Evolutionary conservation across 208 protist species (phyloP), one percentile per base, ranked within the genome.

Genomic region (Wallacemonas sp.): DNA sequence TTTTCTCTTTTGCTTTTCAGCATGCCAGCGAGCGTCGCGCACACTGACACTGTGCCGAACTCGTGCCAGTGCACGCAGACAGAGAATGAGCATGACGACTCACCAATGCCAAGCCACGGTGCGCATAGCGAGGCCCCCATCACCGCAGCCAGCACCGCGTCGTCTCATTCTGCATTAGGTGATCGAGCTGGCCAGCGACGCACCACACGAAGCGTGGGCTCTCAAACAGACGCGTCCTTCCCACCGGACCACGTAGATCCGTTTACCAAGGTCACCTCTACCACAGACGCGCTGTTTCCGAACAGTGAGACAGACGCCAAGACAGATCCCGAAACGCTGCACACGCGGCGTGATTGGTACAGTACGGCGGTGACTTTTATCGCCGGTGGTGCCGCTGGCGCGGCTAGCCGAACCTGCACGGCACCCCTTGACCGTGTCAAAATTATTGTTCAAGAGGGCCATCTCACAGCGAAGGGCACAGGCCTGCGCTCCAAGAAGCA

Each of bases 361-460:
- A 91, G 79, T 41, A 89, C 84, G 19, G 53, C 76, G 22, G 78
- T 85, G 9, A 94, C 91, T 2, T 96, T 94, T 70, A 46, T 91
- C 38, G 83, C 91, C 5, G 91, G 91, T 68, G 85, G 83, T 34
- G 68, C 94, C 10, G 93, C 93, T 0, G 93, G 91, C 1, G 79
- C 86, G 13, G 80, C 83, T 32, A 94, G 87, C 71, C 79, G 93
- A 9, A 95, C 91, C 12, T 58, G 91, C 29, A 96, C 91, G 5
- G 93, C 93, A 13, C 93, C 93, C 8, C 68, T 97, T n/a, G 93
- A 97, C 53, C 83, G 93, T 38, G 81, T 97, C 24, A 96, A 96
- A 66, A 81, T 94, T 22, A 91, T 97, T 55, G 86, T 94, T n/a
- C 92, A 97, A 52, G 89, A 96, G 66, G 91, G 91, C 2, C 83